Evolutionary conservation across 352 stramenopile species (phyloP), one percentile per base, ranked within the genome.

Genomic region (Phytopythium litorale): DNA sequence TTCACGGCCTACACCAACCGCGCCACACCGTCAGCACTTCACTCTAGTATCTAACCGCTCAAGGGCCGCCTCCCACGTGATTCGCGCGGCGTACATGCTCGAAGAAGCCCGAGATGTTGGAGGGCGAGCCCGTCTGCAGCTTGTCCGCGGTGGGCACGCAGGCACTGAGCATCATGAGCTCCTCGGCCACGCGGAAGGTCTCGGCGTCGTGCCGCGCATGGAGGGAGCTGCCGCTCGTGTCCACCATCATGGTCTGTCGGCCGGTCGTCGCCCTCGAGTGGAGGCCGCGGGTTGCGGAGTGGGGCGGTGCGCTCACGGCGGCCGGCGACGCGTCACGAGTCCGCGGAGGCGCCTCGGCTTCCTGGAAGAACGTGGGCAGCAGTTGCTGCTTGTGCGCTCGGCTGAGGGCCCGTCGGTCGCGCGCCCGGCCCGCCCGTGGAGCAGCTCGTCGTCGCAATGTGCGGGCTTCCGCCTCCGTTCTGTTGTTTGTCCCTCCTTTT

Each of bases 91-190:
- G 15, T 56, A 78, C 71, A 18, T 71, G 58, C 11, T 75, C 66
- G 28, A 71, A 78, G 49, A 76, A 68, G 53, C 62, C 71, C 8
- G 71, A 73, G 40, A 78, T 73, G 23, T 69, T 76, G 42, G 71
- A 76, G 3, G 68, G 71, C 33, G 71, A 78, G 57, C 65, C 63
- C 4, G 58, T 62, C 40, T 37, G 37, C 0, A 49, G 58, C n/a
- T 60, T 66, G 21, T 49, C 45, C 11, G 57, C 49, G 18, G 62
- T 37, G 21, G 62, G 49, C 57, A 56, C 50, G 28, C 62, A 63
- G 48, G 57, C 73, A 64, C 82, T 92, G 23, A 92, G 71, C 68
- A 89, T 72, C 65, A 92, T 90, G 60, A 92, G 79, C 71, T 92
- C 82, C 54, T 89, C 72, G 2, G 82, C 82, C 50, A 92, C 82